Conservation (phyloP, 768 basidiomycete species). For the Termitomyces sp. region DNA sequence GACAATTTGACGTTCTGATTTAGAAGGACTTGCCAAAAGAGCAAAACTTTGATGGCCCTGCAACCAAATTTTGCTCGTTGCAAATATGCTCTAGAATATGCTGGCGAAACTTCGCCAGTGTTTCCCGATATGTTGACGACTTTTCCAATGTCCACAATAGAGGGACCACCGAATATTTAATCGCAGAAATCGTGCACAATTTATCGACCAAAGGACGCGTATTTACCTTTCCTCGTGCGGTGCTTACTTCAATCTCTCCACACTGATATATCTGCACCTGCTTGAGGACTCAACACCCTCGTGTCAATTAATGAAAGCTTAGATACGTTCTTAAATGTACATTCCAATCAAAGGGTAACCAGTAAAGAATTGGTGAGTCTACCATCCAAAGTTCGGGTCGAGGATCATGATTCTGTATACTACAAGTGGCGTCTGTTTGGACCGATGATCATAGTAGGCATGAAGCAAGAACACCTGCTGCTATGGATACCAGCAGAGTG, state of each 20-base stretch:
- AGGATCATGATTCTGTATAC: neutral
- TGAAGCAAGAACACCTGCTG: constrained; percentile 6
- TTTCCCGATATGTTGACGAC: neutral
- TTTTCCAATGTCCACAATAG: neutral
- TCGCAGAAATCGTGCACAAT: too few relatives aligned
- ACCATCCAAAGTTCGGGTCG: neutral
- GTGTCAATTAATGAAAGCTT: neutral
- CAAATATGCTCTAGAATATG: neutral
- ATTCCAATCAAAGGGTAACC: neutral
- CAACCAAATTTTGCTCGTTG: too few relatives aligned
- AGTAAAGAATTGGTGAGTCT: neutral
- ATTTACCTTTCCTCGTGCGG: neutral
- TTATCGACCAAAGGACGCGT: neutral
- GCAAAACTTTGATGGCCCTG: too few relatives aligned
- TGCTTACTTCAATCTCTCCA: neutral
- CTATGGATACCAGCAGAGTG: neutral
- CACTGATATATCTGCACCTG: too few relatives aligned
- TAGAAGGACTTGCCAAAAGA: too few relatives aligned
- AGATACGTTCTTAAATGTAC: neutral
- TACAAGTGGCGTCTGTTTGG: neutral
- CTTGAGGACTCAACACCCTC: neutral
- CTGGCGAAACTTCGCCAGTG: neutral
- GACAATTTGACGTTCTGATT: too few relatives aligned
- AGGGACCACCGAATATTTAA: neutral
- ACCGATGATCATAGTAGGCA: constrained; percentile 1